These are phyloP conservation scores for Dioscorea dumetorum DNA, from an alignment of 106 monocot genomes.

Conservation along the genomic window DNA sequence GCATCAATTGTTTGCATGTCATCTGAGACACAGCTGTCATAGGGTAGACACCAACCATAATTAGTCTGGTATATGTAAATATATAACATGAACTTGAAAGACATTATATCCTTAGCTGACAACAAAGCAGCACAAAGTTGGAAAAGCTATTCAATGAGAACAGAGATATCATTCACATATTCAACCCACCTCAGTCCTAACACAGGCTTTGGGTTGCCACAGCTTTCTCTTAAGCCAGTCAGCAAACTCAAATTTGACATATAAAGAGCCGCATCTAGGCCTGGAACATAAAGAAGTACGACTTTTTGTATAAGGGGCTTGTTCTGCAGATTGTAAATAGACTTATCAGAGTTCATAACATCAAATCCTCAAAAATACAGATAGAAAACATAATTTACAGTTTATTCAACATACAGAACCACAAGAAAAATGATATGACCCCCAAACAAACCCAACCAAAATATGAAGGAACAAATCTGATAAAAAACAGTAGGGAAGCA, in stretches of 20 bases:
- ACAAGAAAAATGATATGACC: neutral
- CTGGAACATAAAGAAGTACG: constrained; percentile 80
- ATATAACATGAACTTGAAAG: neutral
- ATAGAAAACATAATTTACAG: neutral
- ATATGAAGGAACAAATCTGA: neutral
- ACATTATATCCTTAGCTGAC: neutral
- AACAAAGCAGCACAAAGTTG: neutral
- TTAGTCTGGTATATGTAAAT: neutral
- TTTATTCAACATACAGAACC: neutral
- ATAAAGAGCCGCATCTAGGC: constrained; percentile 91
- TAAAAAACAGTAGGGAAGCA: neutral
- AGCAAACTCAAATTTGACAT: constrained; percentile 57
- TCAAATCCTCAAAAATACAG: no score
- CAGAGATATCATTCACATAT: neutral
- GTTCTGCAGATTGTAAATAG: constrained; percentile 44
- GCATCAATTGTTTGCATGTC: constrained; percentile 83
- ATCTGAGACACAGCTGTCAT: constrained; percentile 77
- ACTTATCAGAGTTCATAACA: neutral
- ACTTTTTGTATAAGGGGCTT: constrained; percentile 90
- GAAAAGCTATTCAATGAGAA: neutral
- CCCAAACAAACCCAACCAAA: neutral
- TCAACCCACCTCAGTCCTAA: constrained; percentile 70
- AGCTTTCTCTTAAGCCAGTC: constrained; percentile 44
- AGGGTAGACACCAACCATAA: no score
- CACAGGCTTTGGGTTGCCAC: constrained; percentile 81